Evolutionary conservation across 345 rosid genomes (phyloP).

Genomic region (Salix exigua): DNA sequence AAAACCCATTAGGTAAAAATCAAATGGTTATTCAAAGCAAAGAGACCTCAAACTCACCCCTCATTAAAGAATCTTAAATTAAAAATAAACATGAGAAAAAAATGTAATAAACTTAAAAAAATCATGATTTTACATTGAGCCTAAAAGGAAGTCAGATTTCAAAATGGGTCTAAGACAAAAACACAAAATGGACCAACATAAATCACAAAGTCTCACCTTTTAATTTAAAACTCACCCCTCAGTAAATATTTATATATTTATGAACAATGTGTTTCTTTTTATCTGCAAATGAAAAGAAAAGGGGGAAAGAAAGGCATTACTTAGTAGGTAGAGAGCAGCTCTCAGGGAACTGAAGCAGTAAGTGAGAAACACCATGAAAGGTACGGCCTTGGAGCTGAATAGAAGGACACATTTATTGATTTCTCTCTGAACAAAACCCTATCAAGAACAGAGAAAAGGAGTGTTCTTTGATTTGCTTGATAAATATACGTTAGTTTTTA

Average conservation of each 20-base stretch:
- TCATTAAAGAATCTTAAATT: not conserved
- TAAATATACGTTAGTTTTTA: no score
- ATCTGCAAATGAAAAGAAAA: not conserved
- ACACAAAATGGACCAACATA: not conserved
- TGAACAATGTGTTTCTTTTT: not conserved
- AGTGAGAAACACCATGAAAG: not conserved
- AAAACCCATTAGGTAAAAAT: not conserved
- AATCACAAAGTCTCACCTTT: not conserved
- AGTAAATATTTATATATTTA: not conserved
- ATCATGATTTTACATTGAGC: not conserved
- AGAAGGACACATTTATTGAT: not conserved
- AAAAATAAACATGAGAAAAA: not conserved
- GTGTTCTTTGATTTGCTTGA: no score
- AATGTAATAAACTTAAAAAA: not conserved
- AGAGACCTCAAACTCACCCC: not conserved
- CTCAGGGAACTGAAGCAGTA: not conserved
- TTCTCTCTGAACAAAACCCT: not conserved
- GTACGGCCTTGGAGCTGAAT: not conserved
- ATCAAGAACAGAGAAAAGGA: no score
- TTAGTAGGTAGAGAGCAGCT: constrained; percentile 1
- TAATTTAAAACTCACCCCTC: not conserved
- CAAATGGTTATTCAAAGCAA: not conserved
- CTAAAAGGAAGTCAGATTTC: not conserved
- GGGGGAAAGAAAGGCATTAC: not conserved
- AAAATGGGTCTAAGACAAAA: not conserved